Base-by-base conservation (phyloP, 148 eudicot genomes). In the Dysphania ambrosioides region DNA sequence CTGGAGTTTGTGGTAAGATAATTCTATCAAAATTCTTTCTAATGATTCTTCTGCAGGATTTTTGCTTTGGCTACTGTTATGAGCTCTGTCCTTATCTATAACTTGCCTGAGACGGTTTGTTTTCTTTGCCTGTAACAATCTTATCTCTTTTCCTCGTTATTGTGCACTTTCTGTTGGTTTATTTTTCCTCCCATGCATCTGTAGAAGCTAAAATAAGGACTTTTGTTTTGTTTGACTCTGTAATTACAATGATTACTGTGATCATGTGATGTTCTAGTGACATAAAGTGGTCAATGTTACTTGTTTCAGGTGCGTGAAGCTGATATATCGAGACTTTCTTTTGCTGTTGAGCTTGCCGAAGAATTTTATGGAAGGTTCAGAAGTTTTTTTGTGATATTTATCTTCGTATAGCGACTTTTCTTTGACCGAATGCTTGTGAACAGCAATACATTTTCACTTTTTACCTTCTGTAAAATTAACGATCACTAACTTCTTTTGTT, bases 331-430 rank as follows among this genome's bases (percentile, higher is more conserved):
- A 87, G 99, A 21, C 85, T 92, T 42, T 95, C 99, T 59, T 92
- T 95, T 83, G 97, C 97, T 53, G 97, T 95, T 81, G 99, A 95
- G 85, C 97, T 95, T 83, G 99, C 99, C 83, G 99, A 92, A 87
- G 99, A 95, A 79, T 95, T 95, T 77, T 95, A 95, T 76, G 97
- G 97, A 75, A 92, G 99, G 97, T 90, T 56, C 68, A 82, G 80
- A 40, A 73, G 64, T 49, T 32, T 64, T n/a, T 49, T 53, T 35
- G 64, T 51, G n/a, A 15, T 57, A 61, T 53, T 49, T 53, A 12
- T 16, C 2, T 3, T 0, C 26, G n/a, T 53, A 19, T 34, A 19
- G 31, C 21, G 13, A 13, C 55, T 64, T 18, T 16, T n/a, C 36
- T 55, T 64, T 36, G 13, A 27, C 15, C 8, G n/a, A 26, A 36